Base-by-base conservation (phyloP, 2,329 filamentous ascomycete genomes). In the Talaromyces pinophilus region DNA sequence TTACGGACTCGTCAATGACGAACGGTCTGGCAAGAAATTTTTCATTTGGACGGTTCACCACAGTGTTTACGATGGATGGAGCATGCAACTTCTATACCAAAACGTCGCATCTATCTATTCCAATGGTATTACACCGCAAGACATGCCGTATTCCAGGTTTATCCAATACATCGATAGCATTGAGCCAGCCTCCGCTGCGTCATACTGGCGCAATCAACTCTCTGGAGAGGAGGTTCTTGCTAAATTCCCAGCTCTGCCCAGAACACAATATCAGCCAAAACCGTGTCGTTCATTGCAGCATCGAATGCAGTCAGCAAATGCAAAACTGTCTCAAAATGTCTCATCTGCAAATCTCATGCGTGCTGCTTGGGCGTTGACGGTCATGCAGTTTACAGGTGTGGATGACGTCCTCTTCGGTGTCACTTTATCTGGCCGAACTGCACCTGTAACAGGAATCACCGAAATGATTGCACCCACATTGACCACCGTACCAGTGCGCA, bases 11-110 rank as follows among this genome's bases (percentile, higher is more conserved):
- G 61, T 67, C 8, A 25, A 33, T n/a, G 50, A 57, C 8, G 19
- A 42, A 19, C 2, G 1, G 11, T 25, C 42, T 15, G 57, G 57
- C 28, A 44, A 60, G 40, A 40, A 25, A 25, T 72, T 77, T 62
- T 74, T 82, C 17, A 72, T 79, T 13, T 78, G 77, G 67, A 80
- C 78, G 1, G 74, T 77, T 67, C 80, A 82, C 67, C 80, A 82
- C 63, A 76, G 77, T 11, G 69, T 82, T 1, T 82, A 81, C 65
- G 80, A 82, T 68, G 80, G 77, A 5, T 74, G 72, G 72, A 70
- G 64, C 52, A 67, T 72, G 67, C 64, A 68, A 15, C 46, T 67
- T 30, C 33, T 71, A n/a, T 60, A 44, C 2, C 42, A 17, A 17
- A 35, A 46, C 19, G 19, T 60, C 46, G 19, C 57, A 30, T 40